Evolutionary conservation across 1,284 basidiomycete species (phyloP), one percentile per base, ranked within the genome.

Genomic region (Trichosporon sp.): DNA sequence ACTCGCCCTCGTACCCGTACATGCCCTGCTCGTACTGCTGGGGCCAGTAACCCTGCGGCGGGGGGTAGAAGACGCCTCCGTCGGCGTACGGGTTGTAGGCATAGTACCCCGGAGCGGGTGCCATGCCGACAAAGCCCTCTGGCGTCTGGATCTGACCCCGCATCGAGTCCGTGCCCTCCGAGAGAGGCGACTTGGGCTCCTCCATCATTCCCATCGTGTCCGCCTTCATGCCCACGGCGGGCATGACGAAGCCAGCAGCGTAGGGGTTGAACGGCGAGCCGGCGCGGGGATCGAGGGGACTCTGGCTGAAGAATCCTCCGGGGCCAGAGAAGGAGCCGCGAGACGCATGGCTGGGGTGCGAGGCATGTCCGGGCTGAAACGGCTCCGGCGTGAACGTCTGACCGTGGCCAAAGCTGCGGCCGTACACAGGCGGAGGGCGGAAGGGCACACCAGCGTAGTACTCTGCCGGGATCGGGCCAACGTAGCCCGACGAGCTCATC

Each of bases 391-490:
- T 70, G 62, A 59, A 69, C 14, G 60, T 44, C 62, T 68, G 64
- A 9, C 57, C 65, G 63, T 68, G 64, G 10, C 57, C 65, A 62
- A 23, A 68, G 62, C 36, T 65, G 52, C 40, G 61, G 40, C 44
- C 58, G 59, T 62, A 58, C 59, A 61, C 60, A 85, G 91, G 86
- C 7, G 88, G 85, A 40, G 88, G 88, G 29, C 34, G 46, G 52
- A 61, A 19, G 10, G 88, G 85, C 62, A 91, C 85, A 36, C 89
- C 90, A 61, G 87, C 86, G 57, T 86, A 49, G 56, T 31, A 62
- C 56, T 19, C 31, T 5, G 56, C 49, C 6, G 56, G 60, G 49
- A 54, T 54, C 16, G 49, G 56, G 25, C 56, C 63, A 19, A 68
- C 31, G 54, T 63, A 68, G 4, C 64, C 25, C 29, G 63, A 49